A percentile compares a stretch with the other conserved stretches of the same genome.
These are phyloP conservation scores for Phascolomyces articulosus DNA, from an alignment of 371 early-diverging fungal genomes.

Conservation along the genomic window DNA sequence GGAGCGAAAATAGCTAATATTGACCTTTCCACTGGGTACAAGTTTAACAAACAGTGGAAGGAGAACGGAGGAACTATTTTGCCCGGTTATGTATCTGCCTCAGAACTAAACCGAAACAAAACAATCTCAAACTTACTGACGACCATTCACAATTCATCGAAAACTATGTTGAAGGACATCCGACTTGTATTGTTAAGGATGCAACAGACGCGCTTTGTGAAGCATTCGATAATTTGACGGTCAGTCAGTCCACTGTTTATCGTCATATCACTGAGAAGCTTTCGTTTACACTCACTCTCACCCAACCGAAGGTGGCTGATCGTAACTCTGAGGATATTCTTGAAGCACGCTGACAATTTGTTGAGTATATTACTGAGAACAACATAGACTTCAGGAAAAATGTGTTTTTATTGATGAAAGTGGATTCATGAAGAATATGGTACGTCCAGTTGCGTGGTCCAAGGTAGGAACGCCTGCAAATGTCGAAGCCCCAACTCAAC, in stretches of 20 bases:
- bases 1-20: conserved; percentile 6
- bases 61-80: conserved; percentile 2
- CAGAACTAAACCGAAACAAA: conserved; percentile 6
- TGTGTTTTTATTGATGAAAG: conserved; percentile 12
- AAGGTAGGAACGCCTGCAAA: conserved; percentile 6
- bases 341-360: conserved; percentile 20
- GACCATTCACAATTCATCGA: conserved; percentile 17
- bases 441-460: conserved; percentile 9
- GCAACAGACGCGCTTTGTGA: conserved; percentile 20
- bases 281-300: conserved; percentile 23
- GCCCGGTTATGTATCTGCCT: conserved; percentile 8
- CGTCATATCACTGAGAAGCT: conserved; percentile 27
- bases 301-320: conserved; percentile 23
- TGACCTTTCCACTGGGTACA: conserved; percentile 4
- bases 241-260: conserved; percentile 20
- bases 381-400: background rate
- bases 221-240: conserved; percentile 13
- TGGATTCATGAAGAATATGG: conserved; percentile 7
- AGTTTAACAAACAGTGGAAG: conserved; percentile 10
- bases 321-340: no score
- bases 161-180: conserved; percentile 15
- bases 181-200: conserved; percentile 21
- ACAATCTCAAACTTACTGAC: conserved; percentile 10
- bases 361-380: conserved; percentile 9
- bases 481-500: background rate